Evolutionary conservation across 352 stramenopile species (phyloP).

Genomic region (Hyaloperonospora arabidopsidis): DNA sequence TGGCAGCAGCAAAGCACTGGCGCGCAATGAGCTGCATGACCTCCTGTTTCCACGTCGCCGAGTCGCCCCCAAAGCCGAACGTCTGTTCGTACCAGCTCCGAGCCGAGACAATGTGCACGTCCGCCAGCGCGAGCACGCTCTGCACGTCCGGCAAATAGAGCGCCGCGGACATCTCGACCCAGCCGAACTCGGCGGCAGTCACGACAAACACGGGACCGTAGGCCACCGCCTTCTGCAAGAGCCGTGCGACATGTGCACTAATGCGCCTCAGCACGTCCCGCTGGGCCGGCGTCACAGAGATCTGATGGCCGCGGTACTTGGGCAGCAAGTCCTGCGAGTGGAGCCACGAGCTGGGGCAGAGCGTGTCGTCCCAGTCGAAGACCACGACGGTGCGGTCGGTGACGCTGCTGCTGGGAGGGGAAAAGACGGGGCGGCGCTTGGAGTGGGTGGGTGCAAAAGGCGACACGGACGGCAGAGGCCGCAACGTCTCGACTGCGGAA

Average conservation of each 20-base stretch:
- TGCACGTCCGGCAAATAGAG: conserved; percentile 68
- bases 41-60: conserved; percentile 76
- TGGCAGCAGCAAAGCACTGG: conserved; percentile 60
- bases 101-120: conserved; percentile 82
- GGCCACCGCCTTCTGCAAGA: conserved; percentile 64
- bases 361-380: conserved; percentile 86
- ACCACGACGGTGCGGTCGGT: conserved; percentile 76
- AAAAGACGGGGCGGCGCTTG: conserved; percentile 14
- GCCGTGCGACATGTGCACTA: conserved; percentile 46
- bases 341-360: conserved; percentile 82
- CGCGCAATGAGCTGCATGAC: conserved; percentile 81
- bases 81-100: conserved; percentile 84
- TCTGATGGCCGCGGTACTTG: conserved; percentile 71
- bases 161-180: conserved; percentile 77
- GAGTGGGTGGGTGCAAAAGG: conserved; percentile 5
- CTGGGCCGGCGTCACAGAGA: conserved; percentile 46
- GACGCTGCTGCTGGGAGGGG: conserved; percentile 18
- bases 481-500: conserved; percentile 43
- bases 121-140: conserved; percentile 52
- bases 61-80: conserved; percentile 68
- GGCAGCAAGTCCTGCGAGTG: conserved; percentile 72
- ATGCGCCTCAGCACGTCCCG: conserved; percentile 53
- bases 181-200: conserved; percentile 72
- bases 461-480: conserved; percentile 20
- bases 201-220: conserved; percentile 83